phyloP scores from a whole-genome alignment of 2,329 filamentous ascomycete genomes.

The Stachybotrys chlorohalonatus region DNA sequence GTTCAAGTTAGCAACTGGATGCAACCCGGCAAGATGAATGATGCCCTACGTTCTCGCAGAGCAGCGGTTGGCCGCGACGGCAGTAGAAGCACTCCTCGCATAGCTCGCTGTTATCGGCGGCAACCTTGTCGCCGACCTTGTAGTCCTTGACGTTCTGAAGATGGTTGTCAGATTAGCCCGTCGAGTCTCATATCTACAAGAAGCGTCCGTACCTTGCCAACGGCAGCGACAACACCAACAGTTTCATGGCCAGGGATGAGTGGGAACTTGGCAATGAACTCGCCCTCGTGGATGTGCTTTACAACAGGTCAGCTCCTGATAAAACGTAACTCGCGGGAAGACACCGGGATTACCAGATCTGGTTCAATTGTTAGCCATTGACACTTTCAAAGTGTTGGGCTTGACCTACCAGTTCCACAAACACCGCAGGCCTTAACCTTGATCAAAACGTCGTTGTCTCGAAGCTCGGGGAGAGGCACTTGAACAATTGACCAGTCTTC shows the following conservation, averaged over 20 bases:
- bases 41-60: conserved; percentile 50
- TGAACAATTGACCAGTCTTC: conserved; percentile 51
- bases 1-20: not conserved
- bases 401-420: conserved; percentile 44
- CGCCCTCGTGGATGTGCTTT: conserved; percentile 56
- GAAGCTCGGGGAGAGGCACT: conserved; percentile 51
- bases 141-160: conserved; percentile 47
- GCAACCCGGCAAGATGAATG: not conserved
- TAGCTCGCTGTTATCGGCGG: conserved; percentile 55
- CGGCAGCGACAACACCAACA: conserved; percentile 52
- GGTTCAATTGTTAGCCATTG: conserved; percentile 9
- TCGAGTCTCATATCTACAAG: not conserved
- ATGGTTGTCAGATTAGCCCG: not conserved
- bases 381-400: not conserved
- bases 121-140: conserved; percentile 53
- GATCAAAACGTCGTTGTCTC: conserved; percentile 52
- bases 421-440: conserved; percentile 61
- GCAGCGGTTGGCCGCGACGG: conserved; percentile 55
- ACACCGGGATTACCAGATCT: conserved; percentile 24
- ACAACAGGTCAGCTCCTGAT: conserved; percentile 1
- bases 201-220: conserved; percentile 29
- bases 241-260: conserved; percentile 62
- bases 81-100: conserved; percentile 69
- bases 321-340: not conserved
- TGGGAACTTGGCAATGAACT: conserved; percentile 56